Percentiles rank a stretch among this genome's conserved stretches.
Evolutionary conservation across 2,329 filamentous ascomycete genomes (phyloP).

Genomic region (Cordyceps militaris): DNA sequence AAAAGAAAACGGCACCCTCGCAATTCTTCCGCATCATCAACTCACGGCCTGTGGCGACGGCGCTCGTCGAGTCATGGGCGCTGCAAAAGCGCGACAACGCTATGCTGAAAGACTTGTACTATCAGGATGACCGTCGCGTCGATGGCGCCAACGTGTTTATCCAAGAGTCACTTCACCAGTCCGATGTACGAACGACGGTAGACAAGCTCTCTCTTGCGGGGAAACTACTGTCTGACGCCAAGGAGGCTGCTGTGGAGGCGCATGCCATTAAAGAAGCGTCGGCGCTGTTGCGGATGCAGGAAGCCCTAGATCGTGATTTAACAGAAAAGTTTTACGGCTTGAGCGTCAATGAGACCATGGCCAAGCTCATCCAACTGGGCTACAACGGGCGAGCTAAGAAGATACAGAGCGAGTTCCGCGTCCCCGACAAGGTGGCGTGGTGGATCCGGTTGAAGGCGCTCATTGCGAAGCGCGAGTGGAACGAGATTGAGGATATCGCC

Average conservation of each 20-base stretch:
- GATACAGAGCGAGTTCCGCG: conserved; percentile 85
- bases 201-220: conserved; percentile 87
- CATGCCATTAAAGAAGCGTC: conserved; percentile 72
- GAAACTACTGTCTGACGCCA: conserved; percentile 76
- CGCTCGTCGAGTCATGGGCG: conserved; percentile 81
- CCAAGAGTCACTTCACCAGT: conserved; percentile 70
- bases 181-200: conserved; percentile 58
- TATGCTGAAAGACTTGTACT: conserved; percentile 90
- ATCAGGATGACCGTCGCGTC: conserved; percentile 86
- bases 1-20: conserved; percentile 82
- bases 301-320: conserved; percentile 77
- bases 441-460: conserved; percentile 82
- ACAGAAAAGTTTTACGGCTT: conserved; percentile 71
- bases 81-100: conserved; percentile 62
- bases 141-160: conserved; percentile 87
- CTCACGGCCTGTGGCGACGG: conserved; percentile 73
- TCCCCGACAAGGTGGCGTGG: conserved; percentile 83
- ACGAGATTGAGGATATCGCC: conserved; percentile 79
- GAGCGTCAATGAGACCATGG: conserved; percentile 85
- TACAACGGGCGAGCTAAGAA: conserved; percentile 82
- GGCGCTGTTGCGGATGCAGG: conserved; percentile 76
- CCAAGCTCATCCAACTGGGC: conserved; percentile 74
- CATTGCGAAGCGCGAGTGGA: conserved; percentile 86
- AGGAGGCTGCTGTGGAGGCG: conserved; percentile 69
- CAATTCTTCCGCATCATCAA: conserved; percentile 92